Base-by-base conservation (phyloP, 2,329 filamentous ascomycete genomes). In the Pyrenochaeta sp. region DNA sequence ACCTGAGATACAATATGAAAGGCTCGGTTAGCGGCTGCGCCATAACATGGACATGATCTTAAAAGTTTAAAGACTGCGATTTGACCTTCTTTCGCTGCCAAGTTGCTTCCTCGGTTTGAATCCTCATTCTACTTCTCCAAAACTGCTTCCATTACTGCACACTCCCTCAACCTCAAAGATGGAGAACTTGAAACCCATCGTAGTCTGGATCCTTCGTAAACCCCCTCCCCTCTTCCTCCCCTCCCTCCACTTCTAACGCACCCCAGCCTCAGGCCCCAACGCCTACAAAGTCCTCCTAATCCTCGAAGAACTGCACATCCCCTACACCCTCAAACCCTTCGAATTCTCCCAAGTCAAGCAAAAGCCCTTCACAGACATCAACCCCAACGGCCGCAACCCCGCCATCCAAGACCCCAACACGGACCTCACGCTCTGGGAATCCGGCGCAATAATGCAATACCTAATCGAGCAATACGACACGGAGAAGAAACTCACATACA, bases 321-420 rank as follows among this genome's bases (percentile, higher is more conserved):
- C 61, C 9, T 66, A 66, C 48, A 54, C 60, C 39, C 43, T 59
- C 52, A 53, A 53, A 1, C 59, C 48, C 1, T 34, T 65, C 56
- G 37, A 25, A 5, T 62, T 60, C 27, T 37, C 53, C 10, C 48
- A 52, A 12, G 40, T 66, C 46, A 64, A 63, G 30, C 34, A 49
- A 15, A 55, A 56, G 44, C 52, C 52, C 12, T 54, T 54, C 45
- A 44, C 30, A 7, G 45, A 54, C 32, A 42, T 77, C 51, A 80
- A 79, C 59, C 76, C 77, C 42, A 81, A 81, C 56, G 78, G 79
- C 32, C 71, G 78, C n/a, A 68, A 79, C 5, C 78, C 79, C 8
- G 48, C 50, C 27, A 78, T 82, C 52, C 68, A 79, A 30, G 80
- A 82, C 64, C 80, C 79, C 3, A 82, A 82, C 66, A 81, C 78